Evolutionary conservation across 208 protist genomes (phyloP).

Genomic region (Wallacemonas rigidus): DNA sequence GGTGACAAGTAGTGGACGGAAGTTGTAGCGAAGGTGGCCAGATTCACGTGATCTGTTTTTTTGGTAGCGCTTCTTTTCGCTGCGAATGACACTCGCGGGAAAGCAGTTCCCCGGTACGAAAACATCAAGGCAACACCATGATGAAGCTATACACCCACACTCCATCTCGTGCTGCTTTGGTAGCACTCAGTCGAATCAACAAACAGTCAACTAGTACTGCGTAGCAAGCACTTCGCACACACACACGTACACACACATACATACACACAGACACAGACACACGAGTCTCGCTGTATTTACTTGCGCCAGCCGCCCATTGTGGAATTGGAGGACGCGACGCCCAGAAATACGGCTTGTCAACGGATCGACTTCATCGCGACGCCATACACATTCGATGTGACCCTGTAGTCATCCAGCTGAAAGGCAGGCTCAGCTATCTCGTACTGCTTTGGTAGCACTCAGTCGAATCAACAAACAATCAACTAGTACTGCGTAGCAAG

Average conservation of each 20-base stretch:
- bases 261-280: not conserved
- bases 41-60: too few relatives aligned
- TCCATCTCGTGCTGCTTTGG: slow-evolving; percentile 30
- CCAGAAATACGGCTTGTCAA: not conserved
- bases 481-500: slow-evolving; percentile 32
- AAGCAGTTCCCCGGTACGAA: too few relatives aligned
- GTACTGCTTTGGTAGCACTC: slow-evolving; percentile 30
- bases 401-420: too few relatives aligned
- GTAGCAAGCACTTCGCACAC: slow-evolving; percentile 21
- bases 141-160: not conserved
- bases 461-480: slow-evolving; percentile 11
- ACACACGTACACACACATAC: not conserved
- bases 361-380: not conserved
- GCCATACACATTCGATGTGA: not conserved
- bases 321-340: not conserved
- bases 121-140: too few relatives aligned
- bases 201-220: slow-evolving; percentile 23
- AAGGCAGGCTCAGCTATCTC: slow-evolving; percentile 11
- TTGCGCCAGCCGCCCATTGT: not conserved
- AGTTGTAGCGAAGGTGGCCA: too few relatives aligned
- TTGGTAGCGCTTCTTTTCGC: too few relatives aligned
- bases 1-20: too few relatives aligned
- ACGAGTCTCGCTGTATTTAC: not conserved
- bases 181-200: slow-evolving; percentile 24
- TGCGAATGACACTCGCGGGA: too few relatives aligned